Percentiles rank a stretch among this genome's conserved stretches.
These are phyloP conservation scores for Hsuehochloa calcarea DNA, from an alignment of 176 grass and related monocot species.

Conservation along the genomic window DNA sequence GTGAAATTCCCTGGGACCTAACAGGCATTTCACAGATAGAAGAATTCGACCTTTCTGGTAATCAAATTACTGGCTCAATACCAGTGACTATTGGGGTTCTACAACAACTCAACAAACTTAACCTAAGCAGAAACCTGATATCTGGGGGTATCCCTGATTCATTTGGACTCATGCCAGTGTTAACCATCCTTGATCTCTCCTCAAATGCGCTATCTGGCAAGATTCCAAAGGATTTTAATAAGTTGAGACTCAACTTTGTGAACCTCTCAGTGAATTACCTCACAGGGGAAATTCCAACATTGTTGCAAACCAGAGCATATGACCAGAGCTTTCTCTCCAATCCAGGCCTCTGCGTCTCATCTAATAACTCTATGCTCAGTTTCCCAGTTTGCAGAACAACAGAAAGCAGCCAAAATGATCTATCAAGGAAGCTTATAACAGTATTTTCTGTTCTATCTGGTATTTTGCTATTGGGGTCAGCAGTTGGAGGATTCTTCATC, in stretches of 20 bases:
- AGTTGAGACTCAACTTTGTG: constrained; percentile 11
- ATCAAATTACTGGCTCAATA: constrained; percentile 51
- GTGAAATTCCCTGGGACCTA: constrained; percentile 47
- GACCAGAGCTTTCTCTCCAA: constrained; percentile 58
- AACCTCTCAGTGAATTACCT: constrained; percentile 67
- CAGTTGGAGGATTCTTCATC: constrained; percentile 19
- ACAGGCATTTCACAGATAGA: constrained; percentile 20
- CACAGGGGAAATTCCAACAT: constrained; percentile 47
- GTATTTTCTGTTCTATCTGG: constrained; percentile 33
- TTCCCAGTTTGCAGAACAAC: constrained; percentile 28
- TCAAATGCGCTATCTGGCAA: constrained; percentile 34
- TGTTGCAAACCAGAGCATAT: constrained; percentile 39
- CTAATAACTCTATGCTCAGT: constrained; percentile 9
- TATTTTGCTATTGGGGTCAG: not conserved
- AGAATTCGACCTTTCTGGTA: constrained; percentile 37
- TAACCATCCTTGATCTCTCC: constrained; percentile 62
- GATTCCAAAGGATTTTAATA: constrained; percentile 45
- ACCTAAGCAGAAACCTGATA: constrained; percentile 58
- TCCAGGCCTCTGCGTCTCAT: constrained; percentile 47
- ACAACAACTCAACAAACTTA: not conserved
- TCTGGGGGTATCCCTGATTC: constrained; percentile 36
- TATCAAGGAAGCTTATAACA: not conserved
- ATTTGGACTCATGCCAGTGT: constrained; percentile 30
- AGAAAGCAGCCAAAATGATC: not conserved
- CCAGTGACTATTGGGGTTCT: constrained; percentile 28